phyloP scores from a whole-genome alignment of 345 rosid genomes.

The Corchorus capsularis region DNA sequence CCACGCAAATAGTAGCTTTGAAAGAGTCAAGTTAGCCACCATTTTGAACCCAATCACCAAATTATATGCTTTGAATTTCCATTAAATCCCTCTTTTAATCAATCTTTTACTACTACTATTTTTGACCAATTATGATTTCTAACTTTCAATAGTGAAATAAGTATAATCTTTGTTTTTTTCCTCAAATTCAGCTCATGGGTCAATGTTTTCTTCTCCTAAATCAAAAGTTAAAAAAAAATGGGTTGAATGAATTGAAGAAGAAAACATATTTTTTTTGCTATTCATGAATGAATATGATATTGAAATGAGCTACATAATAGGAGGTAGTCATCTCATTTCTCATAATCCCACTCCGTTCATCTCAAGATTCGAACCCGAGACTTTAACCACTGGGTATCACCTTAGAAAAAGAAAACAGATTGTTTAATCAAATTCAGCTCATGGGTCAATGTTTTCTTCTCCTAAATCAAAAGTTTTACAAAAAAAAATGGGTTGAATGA shows the following conservation, averaged over 20 bases:
- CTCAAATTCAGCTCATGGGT: conserved; percentile 20
- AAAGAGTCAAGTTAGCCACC: conserved; percentile 7
- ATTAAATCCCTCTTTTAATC: not conserved
- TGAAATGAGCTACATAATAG: no score
- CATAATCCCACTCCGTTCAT: no score
- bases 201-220: conserved; percentile 17
- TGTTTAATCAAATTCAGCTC: conserved; percentile 15
- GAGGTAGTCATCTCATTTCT: no score
- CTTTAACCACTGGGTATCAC: no score
- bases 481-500: not conserved
- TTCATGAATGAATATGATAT: no score
- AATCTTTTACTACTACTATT: not conserved
- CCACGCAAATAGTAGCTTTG: not conserved
- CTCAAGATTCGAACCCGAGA: no score
- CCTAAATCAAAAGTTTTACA: not conserved
- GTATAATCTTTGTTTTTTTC: not conserved
- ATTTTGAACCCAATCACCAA: not conserved
- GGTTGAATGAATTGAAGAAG: not conserved
- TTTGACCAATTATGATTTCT: not conserved
- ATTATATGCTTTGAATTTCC: not conserved
- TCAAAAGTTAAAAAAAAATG: no score
- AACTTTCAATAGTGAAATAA: not conserved
- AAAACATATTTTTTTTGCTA: no score
- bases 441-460: conserved; percentile 23
- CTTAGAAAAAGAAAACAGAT: no score